phyloP scores from a whole-genome alignment of 2,329 filamentous ascomycete genomes.

The Penicillium sp. region DNA sequence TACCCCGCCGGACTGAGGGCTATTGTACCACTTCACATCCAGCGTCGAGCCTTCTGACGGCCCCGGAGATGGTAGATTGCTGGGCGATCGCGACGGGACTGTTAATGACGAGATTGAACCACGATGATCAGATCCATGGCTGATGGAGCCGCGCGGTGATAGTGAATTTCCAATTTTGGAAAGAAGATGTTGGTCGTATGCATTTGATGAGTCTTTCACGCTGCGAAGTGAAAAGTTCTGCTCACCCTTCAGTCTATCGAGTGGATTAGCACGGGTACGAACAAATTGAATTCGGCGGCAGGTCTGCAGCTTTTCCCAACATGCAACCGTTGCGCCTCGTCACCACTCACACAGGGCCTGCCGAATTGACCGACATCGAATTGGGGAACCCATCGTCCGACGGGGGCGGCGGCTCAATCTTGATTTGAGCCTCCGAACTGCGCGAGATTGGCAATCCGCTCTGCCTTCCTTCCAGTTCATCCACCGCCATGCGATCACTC shows the following conservation, averaged over 20 bases:
- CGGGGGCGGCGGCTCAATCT: conserved; percentile 35
- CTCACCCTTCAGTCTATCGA: conserved; percentile 56
- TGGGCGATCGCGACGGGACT: conserved; percentile 33
- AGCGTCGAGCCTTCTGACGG: conserved; percentile 32
- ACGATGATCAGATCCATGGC: conserved; percentile 32
- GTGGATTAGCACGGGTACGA: conserved; percentile 9
- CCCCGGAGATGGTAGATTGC: conserved; percentile 33
- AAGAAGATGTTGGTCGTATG: conserved; percentile 61
- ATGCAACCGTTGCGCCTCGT: not conserved
- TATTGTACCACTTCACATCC: conserved; percentile 40
- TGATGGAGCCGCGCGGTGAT: conserved; percentile 48
- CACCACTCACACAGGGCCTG: conserved; percentile 35
- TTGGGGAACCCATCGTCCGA: conserved; percentile 35
- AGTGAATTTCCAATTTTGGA: conserved; percentile 61
- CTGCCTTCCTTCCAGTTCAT: conserved; percentile 37
- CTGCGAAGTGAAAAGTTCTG: conserved; percentile 57
- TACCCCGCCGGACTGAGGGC: conserved; percentile 41
- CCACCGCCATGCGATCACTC: conserved; percentile 37
- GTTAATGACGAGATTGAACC: conserved; percentile 33
- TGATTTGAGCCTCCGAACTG: conserved; percentile 36
- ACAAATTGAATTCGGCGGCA: no score
- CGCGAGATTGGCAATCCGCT: conserved; percentile 28
- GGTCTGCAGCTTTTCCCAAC: not conserved
- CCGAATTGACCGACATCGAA: conserved; percentile 29
- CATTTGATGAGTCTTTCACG: conserved; percentile 58